Base-by-base conservation (phyloP, 148 eudicot species). In the Camellia lanceoleosa region DNA sequence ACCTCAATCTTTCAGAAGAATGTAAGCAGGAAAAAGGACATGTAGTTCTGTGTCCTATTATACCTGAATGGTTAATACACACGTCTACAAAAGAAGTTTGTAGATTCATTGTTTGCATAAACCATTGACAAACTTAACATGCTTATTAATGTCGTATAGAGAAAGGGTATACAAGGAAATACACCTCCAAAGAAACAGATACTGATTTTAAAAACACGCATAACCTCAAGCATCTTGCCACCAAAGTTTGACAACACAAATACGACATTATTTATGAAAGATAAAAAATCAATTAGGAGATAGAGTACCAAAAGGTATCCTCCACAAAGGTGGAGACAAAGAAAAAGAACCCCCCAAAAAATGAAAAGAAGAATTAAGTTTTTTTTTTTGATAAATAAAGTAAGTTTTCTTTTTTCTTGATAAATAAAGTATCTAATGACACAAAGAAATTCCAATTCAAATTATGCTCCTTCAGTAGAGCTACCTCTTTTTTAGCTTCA, bases 1-100 rank as follows among this genome's bases (percentile, higher is more conserved):
- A 71, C 64, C 72, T 19, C 77, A 73, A 23, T 67, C 60, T 70
- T 78, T 47, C 43, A 68, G 59, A 74, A 74, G 38, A 70, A 72
- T 63, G 62, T 20, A 13, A 44, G n/a, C 11, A 18, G 75, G 49
- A 78, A 55, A 49, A 56, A 70, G 14, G 63, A 42, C 5, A 64
- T 66, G 58, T 72, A 76, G 71, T 64, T 5, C 74, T 74, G 61
- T 12, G 69, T 49, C 66, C 64, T 43, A 16, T 56, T 74, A 44
- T 43, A 42, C 19, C 75, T 58, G 70, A 81, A 49, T 68, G 61
- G 56, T 46, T 20, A 60, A 30, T 46, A 43, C 8, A 68, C 23
- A 67, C 38, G 1, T 41, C 51, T n/a, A 67, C 16, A 82, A 12
- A 72, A 15, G 6, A 42, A 43, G 0, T 13, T 42, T 30, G 1